phyloP scores from a whole-genome alignment of 495 filamentous ascomycete genomes.

The Xylaria castorea region DNA sequence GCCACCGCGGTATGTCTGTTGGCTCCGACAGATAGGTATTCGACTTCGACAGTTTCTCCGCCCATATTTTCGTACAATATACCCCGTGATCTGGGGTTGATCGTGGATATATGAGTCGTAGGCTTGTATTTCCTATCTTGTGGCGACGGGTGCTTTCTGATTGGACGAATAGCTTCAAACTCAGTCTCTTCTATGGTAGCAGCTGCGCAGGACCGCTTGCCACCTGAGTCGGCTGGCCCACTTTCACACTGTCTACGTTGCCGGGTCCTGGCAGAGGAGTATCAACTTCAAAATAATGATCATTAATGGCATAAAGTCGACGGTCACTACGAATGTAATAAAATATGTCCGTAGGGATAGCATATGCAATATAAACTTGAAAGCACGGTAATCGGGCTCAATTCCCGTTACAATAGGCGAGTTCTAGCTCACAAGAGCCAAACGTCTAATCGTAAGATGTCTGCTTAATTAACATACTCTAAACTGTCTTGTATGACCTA shows the following conservation, averaged over 20 bases:
- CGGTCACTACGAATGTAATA: not conserved
- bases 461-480: not conserved
- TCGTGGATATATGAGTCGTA: slow-evolving; percentile 10
- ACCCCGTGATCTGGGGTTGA: slow-evolving; percentile 23
- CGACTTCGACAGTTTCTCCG: slow-evolving; percentile 33
- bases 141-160: slow-evolving; percentile 1
- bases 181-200: not conserved
- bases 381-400: not conserved
- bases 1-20: slow-evolving; percentile 89
- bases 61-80: slow-evolving; percentile 34
- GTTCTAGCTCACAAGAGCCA: not conserved
- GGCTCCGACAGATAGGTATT: slow-evolving; percentile 83
- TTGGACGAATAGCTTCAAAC: slow-evolving; percentile 20
- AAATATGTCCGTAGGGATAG: not conserved
- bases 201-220: not conserved
- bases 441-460: not conserved
- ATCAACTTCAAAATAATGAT: not conserved
- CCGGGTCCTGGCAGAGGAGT: not conserved
- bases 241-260: not conserved
- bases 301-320: not conserved
- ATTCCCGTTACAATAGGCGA: not conserved
- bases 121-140: slow-evolving; percentile 12
- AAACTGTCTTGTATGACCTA: not conserved
- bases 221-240: slow-evolving; percentile 7
- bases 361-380: not conserved